Conservation (phyloP, 176 grass and related monocot genomes). For the Elymus sibiricus region DNA sequence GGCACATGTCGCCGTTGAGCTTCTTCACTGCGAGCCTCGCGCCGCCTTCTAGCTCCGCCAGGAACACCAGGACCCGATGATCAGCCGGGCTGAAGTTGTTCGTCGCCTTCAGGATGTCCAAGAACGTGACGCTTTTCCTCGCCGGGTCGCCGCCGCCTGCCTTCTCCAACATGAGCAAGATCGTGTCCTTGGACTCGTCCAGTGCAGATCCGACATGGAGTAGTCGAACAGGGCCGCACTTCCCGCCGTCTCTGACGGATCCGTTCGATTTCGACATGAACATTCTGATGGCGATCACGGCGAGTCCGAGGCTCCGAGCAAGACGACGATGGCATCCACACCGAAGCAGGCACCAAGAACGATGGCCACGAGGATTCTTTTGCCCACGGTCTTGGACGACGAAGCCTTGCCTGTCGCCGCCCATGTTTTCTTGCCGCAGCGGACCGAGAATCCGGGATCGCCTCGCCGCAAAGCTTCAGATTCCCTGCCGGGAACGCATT, state of each 20-base stretch:
- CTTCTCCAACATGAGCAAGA: conserved; percentile 23
- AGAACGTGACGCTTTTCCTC: conserved; percentile 15
- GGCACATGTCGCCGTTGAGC: conserved; percentile 51
- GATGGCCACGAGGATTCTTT: background rate
- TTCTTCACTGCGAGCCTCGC: conserved; percentile 45
- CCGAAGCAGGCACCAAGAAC: conserved; percentile 35
- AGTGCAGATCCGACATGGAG: conserved; percentile 24
- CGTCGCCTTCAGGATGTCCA: conserved; percentile 48
- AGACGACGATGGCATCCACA: background rate
- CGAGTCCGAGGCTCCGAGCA: conserved; percentile 23
- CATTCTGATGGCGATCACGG: conserved; percentile 9
- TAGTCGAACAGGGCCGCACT: conserved; percentile 16
- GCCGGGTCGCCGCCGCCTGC: background rate
- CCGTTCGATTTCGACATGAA: background rate
- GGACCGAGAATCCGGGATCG: background rate
- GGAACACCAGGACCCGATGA: conserved; percentile 50
- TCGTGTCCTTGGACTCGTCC: conserved; percentile 11
- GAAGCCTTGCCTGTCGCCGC: background rate
- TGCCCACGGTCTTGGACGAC: background rate
- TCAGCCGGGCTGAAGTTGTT: conserved; percentile 33
- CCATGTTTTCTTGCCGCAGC: background rate
- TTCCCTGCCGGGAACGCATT: conserved; percentile 32
- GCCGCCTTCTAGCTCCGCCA: conserved; percentile 37
- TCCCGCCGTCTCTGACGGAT: background rate
- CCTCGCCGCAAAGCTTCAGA: conserved; percentile 35